A percentile compares a stretch with the other conserved stretches of the same genome.
These are phyloP conservation scores for Podila minutissima DNA, from an alignment of 192 early-diverging fungal genomes.

Conservation along the genomic window DNA sequence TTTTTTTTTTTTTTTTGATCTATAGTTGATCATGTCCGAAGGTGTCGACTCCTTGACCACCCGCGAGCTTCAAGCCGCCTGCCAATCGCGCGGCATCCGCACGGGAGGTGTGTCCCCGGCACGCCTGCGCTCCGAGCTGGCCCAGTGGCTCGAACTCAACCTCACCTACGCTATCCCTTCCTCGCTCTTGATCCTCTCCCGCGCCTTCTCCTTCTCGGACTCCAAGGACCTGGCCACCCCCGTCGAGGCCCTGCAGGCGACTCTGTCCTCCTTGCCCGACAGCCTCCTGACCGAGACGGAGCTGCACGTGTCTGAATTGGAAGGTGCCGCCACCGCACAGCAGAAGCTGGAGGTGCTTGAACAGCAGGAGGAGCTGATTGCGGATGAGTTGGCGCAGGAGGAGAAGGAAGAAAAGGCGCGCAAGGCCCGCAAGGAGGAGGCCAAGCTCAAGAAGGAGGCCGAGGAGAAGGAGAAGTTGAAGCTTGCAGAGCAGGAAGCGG, in stretches of 20 bases:
- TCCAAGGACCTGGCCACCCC: conserved; percentile 55
- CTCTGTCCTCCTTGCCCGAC: conserved; percentile 90
- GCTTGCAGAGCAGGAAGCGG: conserved; percentile 24
- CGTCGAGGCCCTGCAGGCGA: conserved; percentile 91
- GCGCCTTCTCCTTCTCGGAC: conserved; percentile 84
- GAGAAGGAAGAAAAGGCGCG: conserved; percentile 70
- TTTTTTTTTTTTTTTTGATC: too few relatives aligned
- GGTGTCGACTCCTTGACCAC: conserved; percentile 90
- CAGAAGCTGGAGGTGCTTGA: conserved; percentile 94
- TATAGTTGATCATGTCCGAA: conserved; percentile 81
- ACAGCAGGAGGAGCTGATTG: conserved; percentile 97
- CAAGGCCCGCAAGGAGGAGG: conserved; percentile 67
- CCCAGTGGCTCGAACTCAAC: conserved; percentile 96
- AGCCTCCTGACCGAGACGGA: conserved; percentile 91
- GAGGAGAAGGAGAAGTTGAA: conserved; percentile 56
- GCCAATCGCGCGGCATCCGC: conserved; percentile 89
- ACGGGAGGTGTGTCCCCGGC: conserved; percentile 90
- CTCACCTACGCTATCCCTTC: conserved; percentile 92
- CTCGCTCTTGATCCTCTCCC: conserved; percentile 88
- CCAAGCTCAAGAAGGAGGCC: conserved; percentile 56
- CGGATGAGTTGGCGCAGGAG: conserved; percentile 93
- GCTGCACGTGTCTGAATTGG: conserved; percentile 86
- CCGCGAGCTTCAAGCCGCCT: conserved; percentile 89
- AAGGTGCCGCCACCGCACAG: conserved; percentile 90
- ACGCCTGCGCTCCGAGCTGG: conserved; percentile 86